Evolutionary conservation across 1,284 basidiomycete species (phyloP), one percentile per base, ranked within the genome.

Genomic region (Gomphus sp.): DNA sequence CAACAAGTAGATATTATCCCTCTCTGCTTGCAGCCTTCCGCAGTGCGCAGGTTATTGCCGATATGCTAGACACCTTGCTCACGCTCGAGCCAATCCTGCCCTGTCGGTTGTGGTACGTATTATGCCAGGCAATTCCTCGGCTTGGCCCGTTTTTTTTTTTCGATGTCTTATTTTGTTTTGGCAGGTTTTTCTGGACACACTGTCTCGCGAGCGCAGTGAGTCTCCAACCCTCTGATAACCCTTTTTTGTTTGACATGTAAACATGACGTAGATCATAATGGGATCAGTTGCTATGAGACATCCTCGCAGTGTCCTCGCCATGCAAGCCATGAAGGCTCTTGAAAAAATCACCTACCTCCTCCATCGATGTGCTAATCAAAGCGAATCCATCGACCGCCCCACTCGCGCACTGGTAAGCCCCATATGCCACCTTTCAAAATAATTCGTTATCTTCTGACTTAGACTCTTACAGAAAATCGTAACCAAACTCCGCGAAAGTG

Each of bases 161-260:
- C 28, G 28, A 31, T 22, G 22, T 52, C n/a, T 43, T 43, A 11
- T 5, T n/a, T 25, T 31, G 8, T 43, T 22, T 10, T n/a, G n/a
- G 11, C 33, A 59, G 51, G 57, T 45, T 45, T 43, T 59, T 53
- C 34, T 59, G 52, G 57, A 45, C 34, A 9, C 57, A 59, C 34
- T 45, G 39, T 7, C 44, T 59, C 12, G 57, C 57, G 3, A 54
- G 39, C 25, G 51, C 57, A 12, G 49, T 58, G 37, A 34, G 56
- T 52, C 37, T n/a, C 4, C 34, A 22, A n/a, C 43, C 18, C 18
- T 12, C 8, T 16, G 31, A 33, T 33, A 12, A 25, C 34, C 4
- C 45, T 37, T 53, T n/a, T 14, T 25, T 54, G 18, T 2, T 25
- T 47, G 45, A 47, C 22, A 25, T 25, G 36, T 9, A 36, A 10